phyloP scores from a whole-genome alignment of 108 stramenopile genomes.

The Bacterosira constricta region DNA sequence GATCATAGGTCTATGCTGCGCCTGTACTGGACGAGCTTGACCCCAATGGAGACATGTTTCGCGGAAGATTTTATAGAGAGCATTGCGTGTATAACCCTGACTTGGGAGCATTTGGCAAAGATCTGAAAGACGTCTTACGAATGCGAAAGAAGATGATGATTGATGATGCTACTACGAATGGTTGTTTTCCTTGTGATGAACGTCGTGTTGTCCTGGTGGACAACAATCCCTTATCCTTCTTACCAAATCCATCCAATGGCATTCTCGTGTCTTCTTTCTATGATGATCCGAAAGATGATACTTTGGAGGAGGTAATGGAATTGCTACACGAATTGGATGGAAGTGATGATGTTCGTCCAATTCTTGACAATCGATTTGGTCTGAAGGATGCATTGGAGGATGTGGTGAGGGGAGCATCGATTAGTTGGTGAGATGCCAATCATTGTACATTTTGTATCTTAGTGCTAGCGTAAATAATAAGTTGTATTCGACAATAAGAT shows the following conservation, averaged over 20 bases:
- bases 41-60: slow-evolving; percentile 82
- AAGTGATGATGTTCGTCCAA: slow-evolving; percentile 90
- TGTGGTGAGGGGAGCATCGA: slow-evolving; percentile 29
- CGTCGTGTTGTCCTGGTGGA: slow-evolving; percentile 95
- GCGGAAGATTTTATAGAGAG: slow-evolving; percentile 88
- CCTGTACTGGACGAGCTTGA: slow-evolving; percentile 93
- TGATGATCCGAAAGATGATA: slow-evolving; percentile 93
- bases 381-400: slow-evolving; percentile 72
- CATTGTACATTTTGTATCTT: neutral
- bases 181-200: slow-evolving; percentile 37
- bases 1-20: slow-evolving; percentile 85
- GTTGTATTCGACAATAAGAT: no score
- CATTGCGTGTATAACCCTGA: slow-evolving; percentile 78
- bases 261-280: slow-evolving; percentile 98
- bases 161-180: slow-evolving; percentile 2
- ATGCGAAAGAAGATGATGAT: slow-evolving; percentile 34
- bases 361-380: slow-evolving; percentile 84
- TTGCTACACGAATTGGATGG: slow-evolving; percentile 88
- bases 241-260: slow-evolving; percentile 95
- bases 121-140: slow-evolving; percentile 71
- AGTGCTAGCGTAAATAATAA: slow-evolving; percentile 1
- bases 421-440: neutral
- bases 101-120: slow-evolving; percentile 88
- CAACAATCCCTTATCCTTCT: slow-evolving; percentile 94
- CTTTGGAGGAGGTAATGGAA: slow-evolving; percentile 89